phyloP scores from a whole-genome alignment of 2,329 filamentous ascomycete genomes.

The Fragosphaeria purpurea region DNA sequence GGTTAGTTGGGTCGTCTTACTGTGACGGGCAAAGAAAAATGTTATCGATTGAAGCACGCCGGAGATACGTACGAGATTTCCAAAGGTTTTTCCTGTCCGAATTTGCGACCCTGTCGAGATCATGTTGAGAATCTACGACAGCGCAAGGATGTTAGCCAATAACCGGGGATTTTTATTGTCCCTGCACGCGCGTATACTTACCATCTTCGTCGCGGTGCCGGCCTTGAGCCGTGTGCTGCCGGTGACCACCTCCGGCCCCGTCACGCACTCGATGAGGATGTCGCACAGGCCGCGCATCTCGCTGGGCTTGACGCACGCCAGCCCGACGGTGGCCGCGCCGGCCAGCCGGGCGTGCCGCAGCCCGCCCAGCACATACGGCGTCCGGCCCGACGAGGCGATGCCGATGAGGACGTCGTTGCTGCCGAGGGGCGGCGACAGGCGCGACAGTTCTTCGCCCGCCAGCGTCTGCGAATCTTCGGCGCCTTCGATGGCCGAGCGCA shows the following conservation, averaged over 20 bases:
- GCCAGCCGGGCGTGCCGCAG: constrained; percentile 24
- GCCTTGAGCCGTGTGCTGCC: constrained; percentile 36
- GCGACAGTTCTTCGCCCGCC: constrained; percentile 20
- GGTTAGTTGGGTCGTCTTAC: too few species aligned
- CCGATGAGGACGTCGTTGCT: constrained; percentile 28
- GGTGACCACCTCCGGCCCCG: constrained; percentile 33
- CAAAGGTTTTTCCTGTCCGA: constrained; percentile 28
- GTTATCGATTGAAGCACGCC: too few species aligned
- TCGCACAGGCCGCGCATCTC: constrained; percentile 13
- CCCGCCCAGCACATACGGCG: constrained; percentile 30
- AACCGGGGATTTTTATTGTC: neutral
- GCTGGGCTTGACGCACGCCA: constrained; percentile 28
- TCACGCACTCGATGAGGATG: constrained; percentile 26
- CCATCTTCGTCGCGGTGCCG: constrained; percentile 33
- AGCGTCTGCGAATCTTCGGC: constrained; percentile 27
- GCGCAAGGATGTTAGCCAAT: neutral
- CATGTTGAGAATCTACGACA: constrained; percentile 28
- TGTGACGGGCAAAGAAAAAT: too few species aligned
- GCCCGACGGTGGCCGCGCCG: constrained; percentile 26
- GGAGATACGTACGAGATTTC: constrained; percentile 3
- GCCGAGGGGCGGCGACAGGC: constrained; percentile 13
- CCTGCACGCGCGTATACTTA: neutral
- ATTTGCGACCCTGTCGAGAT: constrained; percentile 33
- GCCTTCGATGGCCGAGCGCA: constrained; percentile 29
- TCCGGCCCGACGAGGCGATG: constrained; percentile 32